These are phyloP conservation scores for Saccharomyces mikatae DNA, from an alignment of 805 yeast genomes.

Conservation along the genomic window DNA sequence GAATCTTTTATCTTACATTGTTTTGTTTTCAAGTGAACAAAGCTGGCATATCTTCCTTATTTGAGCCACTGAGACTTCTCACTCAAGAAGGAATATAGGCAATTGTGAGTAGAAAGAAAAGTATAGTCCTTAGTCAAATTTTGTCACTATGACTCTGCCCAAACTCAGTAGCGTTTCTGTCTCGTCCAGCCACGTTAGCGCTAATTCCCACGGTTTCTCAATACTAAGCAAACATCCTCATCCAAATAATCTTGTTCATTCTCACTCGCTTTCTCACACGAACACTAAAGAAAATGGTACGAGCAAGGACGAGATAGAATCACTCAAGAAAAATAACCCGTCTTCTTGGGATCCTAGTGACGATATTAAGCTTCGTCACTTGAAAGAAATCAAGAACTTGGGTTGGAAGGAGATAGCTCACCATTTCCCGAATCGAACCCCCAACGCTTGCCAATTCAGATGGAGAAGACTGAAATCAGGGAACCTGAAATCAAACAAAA, in stretches of 20 bases:
- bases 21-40: background rate
- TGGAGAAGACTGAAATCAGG: conserved; percentile 66
- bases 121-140: background rate
- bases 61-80: background rate
- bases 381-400: conserved; percentile 73
- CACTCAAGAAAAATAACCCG: conserved; percentile 29
- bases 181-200: background rate
- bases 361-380: conserved; percentile 59
- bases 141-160: background rate
- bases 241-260: conserved; percentile 4
- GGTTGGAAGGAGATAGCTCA: conserved; percentile 87
- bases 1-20: background rate
- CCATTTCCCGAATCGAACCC: conserved; percentile 72
- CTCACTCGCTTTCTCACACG: background rate
- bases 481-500: conserved; percentile 30
- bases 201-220: conserved; percentile 3
- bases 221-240: conserved; percentile 16
- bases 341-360: conserved; percentile 76
- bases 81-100: background rate
- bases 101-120: background rate
- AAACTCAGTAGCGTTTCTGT: background rate
- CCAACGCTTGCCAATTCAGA: conserved; percentile 83
- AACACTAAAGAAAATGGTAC: conserved; percentile 2
- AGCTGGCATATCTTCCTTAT: background rate
- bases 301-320: background rate